phyloP scores from a whole-genome alignment of 768 basidiomycete species.

The Ephemerocybe angulata region DNA sequence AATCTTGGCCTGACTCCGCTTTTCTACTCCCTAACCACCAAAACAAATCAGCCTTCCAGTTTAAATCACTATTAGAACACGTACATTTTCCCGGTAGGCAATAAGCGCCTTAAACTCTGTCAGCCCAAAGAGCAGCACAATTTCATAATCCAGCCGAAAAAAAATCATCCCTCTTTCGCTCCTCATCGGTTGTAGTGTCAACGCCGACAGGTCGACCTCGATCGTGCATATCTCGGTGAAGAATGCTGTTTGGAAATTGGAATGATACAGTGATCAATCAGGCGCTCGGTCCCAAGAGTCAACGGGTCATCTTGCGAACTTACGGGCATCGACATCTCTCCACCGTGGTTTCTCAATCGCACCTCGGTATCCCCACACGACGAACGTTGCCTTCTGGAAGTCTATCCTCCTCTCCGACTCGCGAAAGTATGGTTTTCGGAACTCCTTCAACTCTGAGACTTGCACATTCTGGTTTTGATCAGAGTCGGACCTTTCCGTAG shows the following conservation, averaged over 20 bases:
- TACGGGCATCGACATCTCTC: constrained; percentile 13
- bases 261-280: not conserved
- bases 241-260: constrained; percentile 9
- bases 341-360: constrained; percentile 2
- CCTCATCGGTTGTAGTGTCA: constrained; percentile 1
- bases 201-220: constrained; percentile 17
- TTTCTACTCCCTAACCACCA: not conserved
- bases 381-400: constrained; percentile 6
- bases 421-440: constrained; percentile 13
- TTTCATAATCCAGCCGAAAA: constrained; percentile 12
- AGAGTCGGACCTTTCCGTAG: not conserved
- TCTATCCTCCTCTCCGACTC: constrained; percentile 7
- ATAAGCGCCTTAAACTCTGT: constrained; percentile 12
- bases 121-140: constrained; percentile 11
- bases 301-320: not conserved
- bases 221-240: constrained; percentile 21
- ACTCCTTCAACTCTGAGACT: constrained; percentile 19
- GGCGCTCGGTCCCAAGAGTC: not conserved
- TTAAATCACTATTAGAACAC: not conserved
- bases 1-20: constrained; percentile 2
- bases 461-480: constrained; percentile 18
- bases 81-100: constrained; percentile 4
- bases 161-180: constrained; percentile 1
- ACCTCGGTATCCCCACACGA: constrained; percentile 16
- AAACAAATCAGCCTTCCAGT: not conserved